Conservation (phyloP, 148 eudicot species). For the Fagopyrum tataricum region DNA sequence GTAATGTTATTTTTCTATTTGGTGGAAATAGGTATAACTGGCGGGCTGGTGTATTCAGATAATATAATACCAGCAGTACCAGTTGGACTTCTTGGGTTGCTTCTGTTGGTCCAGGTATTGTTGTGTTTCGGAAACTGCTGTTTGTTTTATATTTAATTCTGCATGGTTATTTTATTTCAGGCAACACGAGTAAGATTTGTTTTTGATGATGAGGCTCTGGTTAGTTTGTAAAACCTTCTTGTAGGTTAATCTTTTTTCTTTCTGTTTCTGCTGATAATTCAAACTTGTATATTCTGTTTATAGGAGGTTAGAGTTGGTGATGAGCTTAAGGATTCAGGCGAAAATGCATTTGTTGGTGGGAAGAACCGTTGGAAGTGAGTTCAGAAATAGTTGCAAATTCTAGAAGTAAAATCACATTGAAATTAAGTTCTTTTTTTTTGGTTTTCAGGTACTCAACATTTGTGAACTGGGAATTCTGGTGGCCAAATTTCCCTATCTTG, state of each 20-base stretch:
- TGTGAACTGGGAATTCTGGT: constrained; percentile 98
- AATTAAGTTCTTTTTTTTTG: neutral
- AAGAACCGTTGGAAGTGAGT: constrained; percentile 99
- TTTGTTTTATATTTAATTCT: neutral
- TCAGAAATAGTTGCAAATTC: neutral
- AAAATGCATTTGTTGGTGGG: constrained; percentile 91
- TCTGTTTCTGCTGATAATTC: neutral
- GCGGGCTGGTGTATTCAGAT: constrained; percentile 63
- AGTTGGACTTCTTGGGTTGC: constrained; percentile 85
- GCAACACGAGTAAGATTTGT: constrained; percentile 95
- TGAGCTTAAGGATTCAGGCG: constrained; percentile 76
- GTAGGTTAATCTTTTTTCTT: neutral
- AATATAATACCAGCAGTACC: constrained; percentile 81
- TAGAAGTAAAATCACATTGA: neutral
- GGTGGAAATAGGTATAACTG: constrained; percentile 54
- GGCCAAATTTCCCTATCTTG: constrained; percentile 91
- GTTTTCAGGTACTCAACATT: constrained; percentile 74
- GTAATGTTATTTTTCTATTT: neutral
- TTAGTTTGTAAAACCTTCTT: constrained; percentile 34
- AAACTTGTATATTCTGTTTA: constrained; percentile 10
- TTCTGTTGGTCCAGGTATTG: constrained; percentile 74
- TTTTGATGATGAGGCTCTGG: constrained; percentile 92
- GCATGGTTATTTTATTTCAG: constrained; percentile 26
- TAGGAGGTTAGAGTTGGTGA: constrained; percentile 93
- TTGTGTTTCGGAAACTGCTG: neutral